A percentile compares a stretch with the other conserved stretches of the same genome.
These are phyloP conservation scores for Coccomyxa subellipsoidea DNA, from an alignment of 163 green algal species.

Conservation along the genomic window DNA sequence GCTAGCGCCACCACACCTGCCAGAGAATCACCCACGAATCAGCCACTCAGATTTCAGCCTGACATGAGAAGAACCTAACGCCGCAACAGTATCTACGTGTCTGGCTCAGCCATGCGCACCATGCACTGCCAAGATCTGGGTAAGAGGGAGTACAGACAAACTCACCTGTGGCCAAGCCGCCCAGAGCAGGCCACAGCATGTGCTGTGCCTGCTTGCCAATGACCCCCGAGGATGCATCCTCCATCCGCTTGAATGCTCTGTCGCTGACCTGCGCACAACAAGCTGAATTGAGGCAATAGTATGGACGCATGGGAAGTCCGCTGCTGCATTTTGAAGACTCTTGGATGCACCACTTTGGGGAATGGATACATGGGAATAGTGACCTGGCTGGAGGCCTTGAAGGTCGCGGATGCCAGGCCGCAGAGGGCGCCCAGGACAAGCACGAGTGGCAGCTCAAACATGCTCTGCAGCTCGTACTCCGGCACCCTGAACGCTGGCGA, in stretches of 20 bases:
- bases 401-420: conserved; percentile 59
- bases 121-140: no score
- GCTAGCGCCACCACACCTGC: conserved; percentile 45
- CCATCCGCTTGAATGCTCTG: conserved; percentile 22
- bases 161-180: conserved; percentile 54
- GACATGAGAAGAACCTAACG: no score
- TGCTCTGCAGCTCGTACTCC: conserved; percentile 46
- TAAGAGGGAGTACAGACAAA: no score
- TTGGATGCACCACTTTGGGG: no score
- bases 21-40: no score
- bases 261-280: conserved; percentile 23
- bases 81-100: no score
- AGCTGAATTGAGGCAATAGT: neutral
- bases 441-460: conserved; percentile 71
- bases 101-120: no score
- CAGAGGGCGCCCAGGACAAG: conserved; percentile 78
- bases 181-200: conserved; percentile 42
- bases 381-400: conserved; percentile 35
- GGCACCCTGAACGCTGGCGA: conserved; percentile 68
- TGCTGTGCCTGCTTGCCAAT: neutral
- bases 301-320: neutral
- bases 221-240: neutral
- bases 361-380: no score
- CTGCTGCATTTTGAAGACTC: neutral
- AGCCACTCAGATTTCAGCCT: no score